Base-by-base conservation (phyloP, 495 filamentous ascomycete genomes). In the Pyronema omphalodes region DNA sequence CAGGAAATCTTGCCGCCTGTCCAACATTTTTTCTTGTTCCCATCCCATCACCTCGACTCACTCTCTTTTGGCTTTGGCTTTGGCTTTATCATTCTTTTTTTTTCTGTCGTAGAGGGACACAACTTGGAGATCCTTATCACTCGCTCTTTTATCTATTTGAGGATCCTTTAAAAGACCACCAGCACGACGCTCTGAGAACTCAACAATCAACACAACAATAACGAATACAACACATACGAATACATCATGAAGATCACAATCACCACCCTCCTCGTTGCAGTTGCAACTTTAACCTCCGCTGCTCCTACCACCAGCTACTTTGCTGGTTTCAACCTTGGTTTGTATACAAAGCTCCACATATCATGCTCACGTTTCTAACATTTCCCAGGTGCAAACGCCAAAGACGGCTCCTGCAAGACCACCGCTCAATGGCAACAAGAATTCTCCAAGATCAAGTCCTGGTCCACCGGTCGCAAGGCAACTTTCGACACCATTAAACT, bases 251-350 rank as follows among this genome's bases (percentile, higher is more conserved):
- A 61, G 54, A 60, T 67, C 18, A 61, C 66, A 49, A 62, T 67
- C 37, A 58, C 56, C 58, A 71, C 55, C 56, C 67, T 72, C 58
- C 62, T 66, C 51, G 58, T 70, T 39, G 62, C 68, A 36, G 66
- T 67, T 43, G 57, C 72, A 48, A 59, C 74, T 52, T 69, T 68
- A 35, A 65, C 75, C 18, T 71, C 73, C 44, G 63, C 74, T 55
- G 66, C 69, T 39, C 55, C 71, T 33, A 63, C 71, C 54, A 73
- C 75, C 51, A 57, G 67, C 51, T 74, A 69, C 56, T 71, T 67
- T 60, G 73, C 82, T 59, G 88, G 88, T 57, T 93, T 93, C 76
- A 93, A 91, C 75, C 85, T 88, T 61, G 86, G 84, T 61, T 67
- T 76, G 23, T 76, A 73, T 60, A 64, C 59, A 55, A 36, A 46